Conservation (phyloP, 140 eudicot genomes). For the Flaveria floridana region DNA sequence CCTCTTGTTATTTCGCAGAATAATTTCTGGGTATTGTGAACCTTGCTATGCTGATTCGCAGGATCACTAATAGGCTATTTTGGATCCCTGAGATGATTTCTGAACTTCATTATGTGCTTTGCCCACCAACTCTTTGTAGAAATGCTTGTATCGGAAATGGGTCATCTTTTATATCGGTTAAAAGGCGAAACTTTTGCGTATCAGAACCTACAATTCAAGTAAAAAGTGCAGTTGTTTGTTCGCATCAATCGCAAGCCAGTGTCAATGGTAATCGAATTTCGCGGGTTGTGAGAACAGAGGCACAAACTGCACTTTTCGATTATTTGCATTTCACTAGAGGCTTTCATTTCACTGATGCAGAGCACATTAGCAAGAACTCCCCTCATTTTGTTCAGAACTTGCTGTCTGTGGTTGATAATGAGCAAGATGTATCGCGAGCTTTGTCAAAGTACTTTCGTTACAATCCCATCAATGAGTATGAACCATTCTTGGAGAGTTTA, state of each 20-base stretch:
- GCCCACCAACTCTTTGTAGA: conserved; percentile 37
- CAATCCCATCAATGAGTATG: conserved; percentile 76
- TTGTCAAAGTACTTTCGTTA: conserved; percentile 61
- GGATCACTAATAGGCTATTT: conserved; percentile 38
- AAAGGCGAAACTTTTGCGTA: conserved; percentile 39
- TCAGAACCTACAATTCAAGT: conserved; percentile 20
- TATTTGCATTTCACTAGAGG: conserved; percentile 81
- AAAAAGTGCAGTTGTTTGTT: conserved; percentile 19
- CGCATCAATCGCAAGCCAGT: conserved; percentile 37
- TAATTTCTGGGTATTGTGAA: conserved; percentile 17
- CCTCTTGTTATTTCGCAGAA: conserved; percentile 30
- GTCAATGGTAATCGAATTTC: conserved; percentile 37
- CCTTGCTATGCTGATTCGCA: conserved; percentile 50
- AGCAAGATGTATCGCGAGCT: conserved; percentile 55
- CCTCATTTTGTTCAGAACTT: conserved; percentile 55
- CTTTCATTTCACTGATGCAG: conserved; percentile 59
- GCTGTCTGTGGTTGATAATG: conserved; percentile 54
- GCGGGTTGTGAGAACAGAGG: conserved; percentile 55
- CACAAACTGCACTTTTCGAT: conserved; percentile 72
- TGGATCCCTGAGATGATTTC: conserved; percentile 43
- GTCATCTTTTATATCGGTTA: conserved; percentile 13
- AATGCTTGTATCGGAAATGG: conserved; percentile 25
- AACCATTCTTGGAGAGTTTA: conserved; percentile 80
- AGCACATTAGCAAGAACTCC: conserved; percentile 73
- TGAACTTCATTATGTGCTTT: conserved; percentile 34